Evolutionary conservation across 495 filamentous ascomycete genomes (phyloP), one percentile per base, ranked within the genome.

Genomic region (Aspergillus diversus): DNA sequence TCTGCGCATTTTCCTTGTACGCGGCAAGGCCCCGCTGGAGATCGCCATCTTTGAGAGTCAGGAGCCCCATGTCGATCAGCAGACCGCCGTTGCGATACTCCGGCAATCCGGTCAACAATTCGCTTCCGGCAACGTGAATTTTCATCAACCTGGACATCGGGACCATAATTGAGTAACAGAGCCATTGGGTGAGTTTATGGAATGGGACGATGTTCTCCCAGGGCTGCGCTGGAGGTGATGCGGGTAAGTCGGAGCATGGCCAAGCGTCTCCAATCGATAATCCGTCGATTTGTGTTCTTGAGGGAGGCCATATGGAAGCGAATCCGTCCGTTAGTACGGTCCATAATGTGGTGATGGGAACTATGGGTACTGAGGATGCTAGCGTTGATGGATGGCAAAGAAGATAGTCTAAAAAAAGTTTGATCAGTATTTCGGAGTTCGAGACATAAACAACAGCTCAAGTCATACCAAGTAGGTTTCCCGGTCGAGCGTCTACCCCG

Each of bases 141-240:
- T 85, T 78, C 74, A 89, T 80, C 50, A 90, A 68, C 64, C 80
- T 84, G 16, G 80, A 82, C 84, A 90, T 89, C 0, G 88, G 88
- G 5, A 87, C 84, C 85, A 89, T 90, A 55, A 90, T 81, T 1
- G 88, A 90, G 74, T 89, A 90, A 65, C 84, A 86, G 15, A 90
- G 82, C 89, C 89, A 91, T 68, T 91, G 89, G 0, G 89, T 90
- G 32, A 90, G 80, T 70, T 91, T 91, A 75, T 91, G 89, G 75
- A 90, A 89, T 1, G 96, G 94, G 7, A 97, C 88, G 65, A 99
- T 97, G 67, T 84, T 90, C 71, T 99, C 94, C 96, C 95, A 98
- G 0, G 88, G 83, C 34, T 88, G 83, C 11, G 88, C 84, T 17
- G 89, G 89, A 16, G 90, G 87, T 4, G 86, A 87, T 27, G 75